A percentile compares a stretch with the other conserved stretches of the same genome.
Evolutionary conservation across 805 yeast species (phyloP).

Genomic region (Suhomyces sp.): DNA sequence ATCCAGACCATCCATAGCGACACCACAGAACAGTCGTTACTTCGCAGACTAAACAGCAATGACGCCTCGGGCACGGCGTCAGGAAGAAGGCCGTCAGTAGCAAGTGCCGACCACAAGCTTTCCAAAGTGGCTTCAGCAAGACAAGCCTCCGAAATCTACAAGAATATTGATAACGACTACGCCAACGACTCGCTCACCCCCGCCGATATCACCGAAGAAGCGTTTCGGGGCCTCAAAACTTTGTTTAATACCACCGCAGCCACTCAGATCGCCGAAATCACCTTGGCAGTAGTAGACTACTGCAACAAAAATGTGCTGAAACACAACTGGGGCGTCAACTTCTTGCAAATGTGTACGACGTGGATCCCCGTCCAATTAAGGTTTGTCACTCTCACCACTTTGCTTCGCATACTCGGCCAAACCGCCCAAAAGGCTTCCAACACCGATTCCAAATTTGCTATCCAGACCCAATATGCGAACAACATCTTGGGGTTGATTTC

Average conservation of each 20-base stretch:
- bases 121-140: slow-evolving; percentile 26
- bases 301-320: slow-evolving; percentile 29
- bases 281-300: slow-evolving; percentile 47
- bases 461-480: slow-evolving; percentile 42
- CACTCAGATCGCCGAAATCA: slow-evolving; percentile 56
- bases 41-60: slow-evolving; percentile 22
- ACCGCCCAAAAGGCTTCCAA: slow-evolving; percentile 17
- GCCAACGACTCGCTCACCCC: slow-evolving; percentile 36
- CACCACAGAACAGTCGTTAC: slow-evolving; percentile 18
- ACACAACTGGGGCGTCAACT: slow-evolving; percentile 49
- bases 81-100: not conserved
- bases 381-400: slow-evolving; percentile 56
- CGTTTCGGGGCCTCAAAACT: slow-evolving; percentile 49
- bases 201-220: slow-evolving; percentile 44
- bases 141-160: slow-evolving; percentile 11
- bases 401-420: slow-evolving; percentile 26
- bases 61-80: not conserved
- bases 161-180: slow-evolving; percentile 23
- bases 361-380: slow-evolving; percentile 82
- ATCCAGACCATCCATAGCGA: slow-evolving; percentile 30
- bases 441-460: slow-evolving; percentile 9
- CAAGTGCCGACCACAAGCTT: slow-evolving; percentile 17
- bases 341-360: slow-evolving; percentile 63
- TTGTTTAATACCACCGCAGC: slow-evolving; percentile 64
- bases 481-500: slow-evolving; percentile 60